Base-by-base conservation (phyloP, 108 stramenopile genomes). In the Skeletonema menzelii region DNA sequence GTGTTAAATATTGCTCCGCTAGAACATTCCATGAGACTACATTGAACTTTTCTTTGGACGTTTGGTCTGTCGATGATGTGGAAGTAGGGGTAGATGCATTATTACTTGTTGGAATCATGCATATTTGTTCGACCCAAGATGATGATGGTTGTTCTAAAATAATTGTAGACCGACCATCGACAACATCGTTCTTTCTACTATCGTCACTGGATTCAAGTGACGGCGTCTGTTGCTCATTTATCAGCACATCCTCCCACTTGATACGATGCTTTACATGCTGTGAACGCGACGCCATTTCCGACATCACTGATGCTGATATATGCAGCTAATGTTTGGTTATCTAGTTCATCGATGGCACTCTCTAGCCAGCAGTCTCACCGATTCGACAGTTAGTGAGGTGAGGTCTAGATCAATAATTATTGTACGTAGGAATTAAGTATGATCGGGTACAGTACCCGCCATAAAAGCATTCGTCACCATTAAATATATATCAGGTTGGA, bases 11-110 rank as follows among this genome's bases (percentile, higher is more conserved):
- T 15, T 85, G 63, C 66, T 92, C 87, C 5, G 94, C 94, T 40
- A 95, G 73, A 19, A 92, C 65, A 69, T 95, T 95, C 86, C 89
- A 89, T n/a, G 84, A 84, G 10, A 78, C 71, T 11, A 91, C 76
- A 28, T 75, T 84, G 79, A 84, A 84, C 56, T 70, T 61, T 53
- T 53, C 49, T 53, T 20, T 22, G 22, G 49, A 0, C 1, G 3
- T 15, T 8, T 53, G 49, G 19, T 53, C 19, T 53, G 22, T 8
- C 10, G 49, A 53, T 53, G 49, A 47, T 47, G 46, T 19, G 46
- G 46, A 47, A 19, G 46, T 8, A 22, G 20, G 10, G 8, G 22
- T 7, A 53, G 49, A 8, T 3, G 11, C 15, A 15, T 22, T 53
- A 0, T 20, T 1, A 8, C 35, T 37, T 1, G 35, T 37, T 37